Evolutionary conservation across 306 rosid species (phyloP), one percentile per base, ranked within the genome.

Genomic region (Fragaria vesca): DNA sequence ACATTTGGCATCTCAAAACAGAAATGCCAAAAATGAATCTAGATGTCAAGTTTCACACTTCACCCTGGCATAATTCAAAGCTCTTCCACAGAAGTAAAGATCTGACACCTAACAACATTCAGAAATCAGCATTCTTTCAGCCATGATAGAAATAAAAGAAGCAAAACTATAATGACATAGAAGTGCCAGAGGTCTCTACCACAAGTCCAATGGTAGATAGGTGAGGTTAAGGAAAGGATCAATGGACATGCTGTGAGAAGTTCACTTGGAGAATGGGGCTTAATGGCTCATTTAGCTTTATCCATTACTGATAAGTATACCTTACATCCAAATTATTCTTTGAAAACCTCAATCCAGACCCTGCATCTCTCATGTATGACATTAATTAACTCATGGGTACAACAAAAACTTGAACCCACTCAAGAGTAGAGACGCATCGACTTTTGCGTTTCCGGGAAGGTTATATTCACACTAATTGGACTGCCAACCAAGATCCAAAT

Each of bases 381-480:
- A n/a, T 54, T 15, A 54, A 38, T 40, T 52, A 72, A n/a, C 76
- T 52, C 52, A 50, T 17, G 34, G 76, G n/a, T n/a, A 46, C 50
- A 72, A 21, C 46, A 52, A 50, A 18, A 50, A 71, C 75, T 71
- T 12, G 17, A 18, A 51, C 26, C 46, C 61, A 17, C 32, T 51
- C 62, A 71, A 71, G 46, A 47, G 55, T 71, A 51, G 28, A 61
- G 78, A 74, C 42, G 54, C 11, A 73, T 73, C 20, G 13, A n/a
- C 4, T 74, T n/a, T 62, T 57, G 32, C 13, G 42, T n/a, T 32
- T n/a, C 28, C 71, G 46, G 48, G 71, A 68, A 45, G 71, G 71
- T 62, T 18, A 61, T 61, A 45, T 45, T 75, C 58, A 75, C 20
- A 45, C 78, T 61, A 75, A 30, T 20, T 4, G 24, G 47, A 28